phyloP scores from a whole-genome alignment of 2,329 filamentous ascomycete species.

The Septoria petroselini region DNA sequence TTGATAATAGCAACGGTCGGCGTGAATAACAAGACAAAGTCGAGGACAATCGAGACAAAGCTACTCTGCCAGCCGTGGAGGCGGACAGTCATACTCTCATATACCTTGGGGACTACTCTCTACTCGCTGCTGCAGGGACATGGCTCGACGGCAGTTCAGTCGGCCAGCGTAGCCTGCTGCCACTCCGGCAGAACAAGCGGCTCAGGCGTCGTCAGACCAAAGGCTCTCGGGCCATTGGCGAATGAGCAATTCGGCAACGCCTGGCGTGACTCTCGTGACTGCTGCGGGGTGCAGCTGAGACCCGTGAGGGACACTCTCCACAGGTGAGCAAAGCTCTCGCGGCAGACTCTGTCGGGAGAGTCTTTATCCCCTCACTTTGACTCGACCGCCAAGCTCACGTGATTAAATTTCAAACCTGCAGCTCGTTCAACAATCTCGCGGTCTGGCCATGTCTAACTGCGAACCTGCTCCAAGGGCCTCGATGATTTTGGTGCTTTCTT shows the following conservation, averaged over 20 bases:
- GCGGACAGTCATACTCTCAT: conserved; percentile 5
- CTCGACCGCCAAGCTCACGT: too few species aligned
- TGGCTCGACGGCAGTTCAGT: conserved; percentile 19
- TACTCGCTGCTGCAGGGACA: conserved; percentile 12
- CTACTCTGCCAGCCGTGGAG: neutral
- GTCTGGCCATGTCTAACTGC: too few species aligned
- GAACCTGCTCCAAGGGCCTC: too few species aligned
- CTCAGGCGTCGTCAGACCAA: neutral
- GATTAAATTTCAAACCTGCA: too few species aligned
- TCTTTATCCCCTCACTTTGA: too few species aligned
- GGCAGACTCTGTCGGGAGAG: too few species aligned
- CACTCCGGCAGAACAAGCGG: conserved; percentile 9
- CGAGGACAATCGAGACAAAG: neutral
- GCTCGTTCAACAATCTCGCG: too few species aligned
- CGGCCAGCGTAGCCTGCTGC: conserved; percentile 11
- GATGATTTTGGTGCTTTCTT: too few species aligned
- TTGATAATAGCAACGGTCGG: neutral
- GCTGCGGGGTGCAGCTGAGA: conserved; percentile 10
- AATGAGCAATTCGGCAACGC: conserved; percentile 8
- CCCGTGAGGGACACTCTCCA: too few species aligned
- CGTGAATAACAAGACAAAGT: neutral
- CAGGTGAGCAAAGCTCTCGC: too few species aligned
- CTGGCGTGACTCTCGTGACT: conserved; percentile 3
- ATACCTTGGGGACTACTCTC: conserved; percentile 6
- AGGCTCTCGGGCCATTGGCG: conserved; percentile 3